Base-by-base conservation (phyloP, 768 basidiomycete species). In the Candolleomyces eurysporus region DNA sequence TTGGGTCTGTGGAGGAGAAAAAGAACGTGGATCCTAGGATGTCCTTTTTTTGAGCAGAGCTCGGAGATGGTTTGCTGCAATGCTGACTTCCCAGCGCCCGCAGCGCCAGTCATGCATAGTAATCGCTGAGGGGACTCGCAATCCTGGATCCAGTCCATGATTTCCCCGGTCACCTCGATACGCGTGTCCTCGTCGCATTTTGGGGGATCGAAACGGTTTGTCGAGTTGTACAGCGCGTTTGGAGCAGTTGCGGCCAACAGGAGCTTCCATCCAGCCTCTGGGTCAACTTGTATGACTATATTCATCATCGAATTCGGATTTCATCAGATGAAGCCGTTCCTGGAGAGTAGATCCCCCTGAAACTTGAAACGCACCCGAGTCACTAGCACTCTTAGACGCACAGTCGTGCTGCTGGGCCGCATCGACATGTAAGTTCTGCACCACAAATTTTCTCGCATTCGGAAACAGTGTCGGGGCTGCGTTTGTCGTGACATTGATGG, bases 21-120 rank as follows among this genome's bases (percentile, higher is more conserved):
- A 64, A 64, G 52, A 62, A 63, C 14, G 58, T 45, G 6, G 59
- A 61, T 6, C 48, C 63, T 14, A 64, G 52, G 14, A 51, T 39
- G 11, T 30, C 21, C 43, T 58, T 22, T 16, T n/a, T 42, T 22
- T 32, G 57, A 51, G 26, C 52, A 59, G 5, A 17, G 1, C 53
- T 64, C 61, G 13, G 59, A 61, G 21, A 64, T 32, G 5, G 61
- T 62, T 55, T 63, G 61, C 36, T 57, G 55, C 5, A 63, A 19
- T 3, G 65, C 60, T 16, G 53, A 55, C 40, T 55, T 55, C 10
- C 53, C 53, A 56, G 54, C 57, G 13, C 53, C 53, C 1, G 53
- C 53, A 10, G 53, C 53, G 8, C 53, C 53, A 7, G 53, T 55
- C 36, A 55, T 40, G 21, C 53, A 55, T 31, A 55, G 53, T 17